phyloP scores from a whole-genome alignment of 441 rosid genomes.

The Populus tomentosa region DNA sequence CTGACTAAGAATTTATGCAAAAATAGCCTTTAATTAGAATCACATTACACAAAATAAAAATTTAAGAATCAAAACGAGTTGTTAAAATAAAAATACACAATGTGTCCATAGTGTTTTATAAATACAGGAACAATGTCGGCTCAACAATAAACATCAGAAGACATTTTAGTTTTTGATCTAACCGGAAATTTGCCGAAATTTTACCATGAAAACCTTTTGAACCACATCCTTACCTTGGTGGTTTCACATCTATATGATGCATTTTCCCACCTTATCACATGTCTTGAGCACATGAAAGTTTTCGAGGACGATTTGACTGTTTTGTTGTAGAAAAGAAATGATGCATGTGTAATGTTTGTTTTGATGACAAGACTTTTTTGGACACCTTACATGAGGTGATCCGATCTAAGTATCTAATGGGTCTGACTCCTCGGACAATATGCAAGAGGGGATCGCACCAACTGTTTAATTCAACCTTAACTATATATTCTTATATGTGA shows the following conservation, averaged over 20 bases:
- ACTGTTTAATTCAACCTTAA: background rate
- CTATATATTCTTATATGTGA: background rate
- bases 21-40: no score
- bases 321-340: no score
- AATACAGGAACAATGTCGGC: no score
- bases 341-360: background rate
- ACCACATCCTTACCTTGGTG: background rate
- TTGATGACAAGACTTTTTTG: background rate
- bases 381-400: background rate
- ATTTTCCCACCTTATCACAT: background rate
- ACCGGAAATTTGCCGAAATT: background rate
- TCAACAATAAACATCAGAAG: no score
- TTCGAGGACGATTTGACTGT: background rate
- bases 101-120: no score
- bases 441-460: background rate
- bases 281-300: background rate
- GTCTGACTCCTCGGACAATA: no score
- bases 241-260: background rate
- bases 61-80: no score
- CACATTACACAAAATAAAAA: no score
- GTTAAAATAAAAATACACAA: no score
- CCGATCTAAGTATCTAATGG: background rate
- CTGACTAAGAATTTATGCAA: no score
- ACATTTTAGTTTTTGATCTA: no score
- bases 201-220: background rate